phyloP scores from a whole-genome alignment of 2,329 filamentous ascomycete genomes.

The Beauveria caledonica region DNA sequence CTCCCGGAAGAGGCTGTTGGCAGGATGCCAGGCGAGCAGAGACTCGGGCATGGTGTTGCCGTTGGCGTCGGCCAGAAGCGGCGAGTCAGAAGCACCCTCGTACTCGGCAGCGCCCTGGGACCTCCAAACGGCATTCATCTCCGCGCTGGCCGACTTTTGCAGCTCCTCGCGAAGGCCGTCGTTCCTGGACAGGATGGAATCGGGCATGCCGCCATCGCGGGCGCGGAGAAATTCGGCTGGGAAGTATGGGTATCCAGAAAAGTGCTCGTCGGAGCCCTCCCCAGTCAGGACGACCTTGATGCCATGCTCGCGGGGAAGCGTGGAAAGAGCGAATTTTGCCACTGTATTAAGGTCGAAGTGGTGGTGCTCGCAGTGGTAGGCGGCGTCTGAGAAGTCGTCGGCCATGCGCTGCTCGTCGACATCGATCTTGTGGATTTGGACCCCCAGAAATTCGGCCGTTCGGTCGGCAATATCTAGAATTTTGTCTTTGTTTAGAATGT shows the following conservation, averaged over 20 bases:
- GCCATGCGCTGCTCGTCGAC: conserved; percentile 24
- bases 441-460: conserved; percentile 25
- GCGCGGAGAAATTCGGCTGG: conserved; percentile 40
- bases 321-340: conserved; percentile 42
- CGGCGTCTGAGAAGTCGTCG: conserved; percentile 21
- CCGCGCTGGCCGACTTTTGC: not conserved
- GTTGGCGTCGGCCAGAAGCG: not conserved
- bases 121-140: not conserved
- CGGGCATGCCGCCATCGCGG: conserved; percentile 30
- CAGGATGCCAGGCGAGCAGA: not conserved
- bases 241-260: conserved; percentile 42
- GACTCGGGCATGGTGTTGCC: not conserved
- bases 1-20: not conserved
- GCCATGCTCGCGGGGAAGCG: conserved; percentile 34
- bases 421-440: conserved; percentile 19
- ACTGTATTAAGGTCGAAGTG: conserved; percentile 42
- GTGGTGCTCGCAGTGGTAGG: conserved; percentile 25
- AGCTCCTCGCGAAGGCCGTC: not conserved
- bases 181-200: conserved; percentile 15
- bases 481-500: not conserved
- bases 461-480: conserved; percentile 22
- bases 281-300: conserved; percentile 47
- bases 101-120: not conserved
- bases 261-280: conserved; percentile 46
- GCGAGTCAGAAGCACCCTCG: not conserved